Base-by-base conservation (phyloP, 164 flowering plant species). In the Amborella trichopoda region DNA sequence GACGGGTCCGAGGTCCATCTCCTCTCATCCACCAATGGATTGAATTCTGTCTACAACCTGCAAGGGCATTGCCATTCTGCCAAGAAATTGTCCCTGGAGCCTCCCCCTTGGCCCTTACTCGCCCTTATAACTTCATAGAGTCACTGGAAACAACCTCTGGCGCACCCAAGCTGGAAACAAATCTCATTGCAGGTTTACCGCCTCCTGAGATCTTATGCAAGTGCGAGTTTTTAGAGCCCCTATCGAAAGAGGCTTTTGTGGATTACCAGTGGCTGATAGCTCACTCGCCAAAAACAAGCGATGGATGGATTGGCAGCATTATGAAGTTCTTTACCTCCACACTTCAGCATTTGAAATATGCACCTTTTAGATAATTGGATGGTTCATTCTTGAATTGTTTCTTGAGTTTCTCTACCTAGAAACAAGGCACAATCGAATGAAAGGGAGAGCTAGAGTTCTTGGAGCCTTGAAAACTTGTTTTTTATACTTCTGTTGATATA, bases 1-100 rank as follows among this genome's bases (percentile, higher is more conserved):
- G 98, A 14, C 68, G 96, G 48, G 52, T 75, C 0, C 67, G 95
- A 61, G 85, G 95, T 10, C 85, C 94, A 19, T 86, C 96, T 28
- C 98, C 96, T 16, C 50, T 83, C 26, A 61, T 78, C 30, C 72
- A 78, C 63, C 94, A 91, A 45, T 91, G 98, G 98, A 59, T 91
- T 23, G 90, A 86, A 23, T 91, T 91, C 70, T 86, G 98, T 69
- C 56, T 81, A 52, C 94, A 86, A 72, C 52, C 73, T 25, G 76
- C 79, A 45, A 72, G 96, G 68, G 84, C 79, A 36, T 40, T 76
- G 40, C 94, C 94, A 51, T 91, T 86, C 68, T 60, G 61, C 54
- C 87, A 81, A 48, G 93, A 72, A 53, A 81, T 80, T 10, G 40
- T 80, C 23, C 79, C 96, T 1, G 98, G 98, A 28, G 78, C 98